A percentile compares a stretch with the other conserved stretches of the same genome.
Evolutionary conservation across 2,329 filamentous ascomycete genomes (phyloP).

Genomic region (Penicillium sp.): DNA sequence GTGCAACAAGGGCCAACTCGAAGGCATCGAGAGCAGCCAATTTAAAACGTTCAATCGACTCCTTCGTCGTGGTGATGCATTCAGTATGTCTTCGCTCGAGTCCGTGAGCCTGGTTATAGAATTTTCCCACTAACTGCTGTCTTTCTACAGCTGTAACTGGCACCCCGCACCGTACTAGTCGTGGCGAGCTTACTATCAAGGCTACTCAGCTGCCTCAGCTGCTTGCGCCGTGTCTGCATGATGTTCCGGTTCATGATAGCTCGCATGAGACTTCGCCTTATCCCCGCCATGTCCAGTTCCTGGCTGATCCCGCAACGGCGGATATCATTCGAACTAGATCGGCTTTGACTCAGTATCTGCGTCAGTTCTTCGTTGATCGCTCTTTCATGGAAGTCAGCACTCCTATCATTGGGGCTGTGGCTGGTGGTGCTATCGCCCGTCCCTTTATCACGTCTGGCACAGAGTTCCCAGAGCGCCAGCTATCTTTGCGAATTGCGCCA

Average conservation of each 20-base stretch:
- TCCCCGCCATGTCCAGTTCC: constrained; percentile 81
- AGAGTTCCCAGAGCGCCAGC: constrained; percentile 68
- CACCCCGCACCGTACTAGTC: constrained; percentile 64
- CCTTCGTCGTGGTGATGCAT: constrained; percentile 77
- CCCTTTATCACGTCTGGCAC: constrained; percentile 81
- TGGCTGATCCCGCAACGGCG: constrained; percentile 68
- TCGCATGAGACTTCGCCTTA: constrained; percentile 72
- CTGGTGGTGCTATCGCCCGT: constrained; percentile 83
- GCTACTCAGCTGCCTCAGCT: constrained; percentile 68
- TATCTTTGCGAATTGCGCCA: constrained; percentile 85
- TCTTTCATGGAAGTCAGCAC: constrained; percentile 87
- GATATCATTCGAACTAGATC: constrained; percentile 74
- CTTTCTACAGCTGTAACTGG: constrained; percentile 63
- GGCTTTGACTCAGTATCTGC: constrained; percentile 70
- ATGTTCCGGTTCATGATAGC: constrained; percentile 69
- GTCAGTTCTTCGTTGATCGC: constrained; percentile 68
- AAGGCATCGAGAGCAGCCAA: constrained; percentile 37
- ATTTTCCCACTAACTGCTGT: not conserved
- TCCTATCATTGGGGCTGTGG: constrained; percentile 77
- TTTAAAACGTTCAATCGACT: constrained; percentile 65
- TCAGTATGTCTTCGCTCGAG: constrained; percentile 59
- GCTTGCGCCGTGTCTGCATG: constrained; percentile 75
- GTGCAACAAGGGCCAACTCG: constrained; percentile 60
- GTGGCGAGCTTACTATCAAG: constrained; percentile 75
- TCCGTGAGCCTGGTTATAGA: not conserved